These are phyloP conservation scores for Chalciporus piperatus DNA, from an alignment of 768 basidiomycete genomes.

Conservation along the genomic window DNA sequence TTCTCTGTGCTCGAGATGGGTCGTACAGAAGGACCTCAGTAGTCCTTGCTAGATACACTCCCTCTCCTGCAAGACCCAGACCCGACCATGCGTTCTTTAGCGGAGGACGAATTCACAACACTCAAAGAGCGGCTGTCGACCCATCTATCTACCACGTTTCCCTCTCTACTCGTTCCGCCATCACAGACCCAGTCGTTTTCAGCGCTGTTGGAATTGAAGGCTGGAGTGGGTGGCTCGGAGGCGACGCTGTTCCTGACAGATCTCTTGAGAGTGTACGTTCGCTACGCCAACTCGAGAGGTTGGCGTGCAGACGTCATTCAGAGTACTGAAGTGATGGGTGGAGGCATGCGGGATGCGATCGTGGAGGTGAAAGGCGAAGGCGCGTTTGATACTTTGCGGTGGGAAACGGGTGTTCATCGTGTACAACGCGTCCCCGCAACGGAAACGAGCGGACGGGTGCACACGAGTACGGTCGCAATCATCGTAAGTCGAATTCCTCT, in stretches of 20 bases:
- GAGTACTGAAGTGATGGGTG: conserved; percentile 54
- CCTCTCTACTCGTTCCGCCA: conserved; percentile 68
- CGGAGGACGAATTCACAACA: conserved; percentile 57
- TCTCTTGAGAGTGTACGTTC: conserved; percentile 77
- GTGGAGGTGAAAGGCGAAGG: conserved; percentile 77
- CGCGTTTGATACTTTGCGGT: conserved; percentile 74
- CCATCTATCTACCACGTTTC: conserved; percentile 47
- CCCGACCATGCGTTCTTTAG: conserved; percentile 69
- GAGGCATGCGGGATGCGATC: conserved; percentile 76
- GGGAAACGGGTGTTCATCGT: conserved; percentile 95
- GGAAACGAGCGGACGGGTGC: conserved; percentile 82
- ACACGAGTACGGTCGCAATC: conserved; percentile 88
- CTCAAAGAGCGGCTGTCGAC: conserved; percentile 36
- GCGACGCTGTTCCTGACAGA: conserved; percentile 78
- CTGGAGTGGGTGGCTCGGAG: conserved; percentile 92
- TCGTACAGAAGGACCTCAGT: conserved; percentile 29
- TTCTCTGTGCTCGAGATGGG: neutral
- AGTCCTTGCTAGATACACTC: conserved; percentile 66
- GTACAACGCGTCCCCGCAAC: conserved; percentile 94
- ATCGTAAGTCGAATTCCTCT: conserved; percentile 52
- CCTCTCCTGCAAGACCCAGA: conserved; percentile 72
- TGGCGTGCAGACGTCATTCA: conserved; percentile 66
- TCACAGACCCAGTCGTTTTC: conserved; percentile 65
- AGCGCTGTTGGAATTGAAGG: conserved; percentile 86
- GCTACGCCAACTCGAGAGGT: conserved; percentile 48